phyloP scores from a whole-genome alignment of 2,329 filamentous ascomycete genomes.

The Fusarium siculi region DNA sequence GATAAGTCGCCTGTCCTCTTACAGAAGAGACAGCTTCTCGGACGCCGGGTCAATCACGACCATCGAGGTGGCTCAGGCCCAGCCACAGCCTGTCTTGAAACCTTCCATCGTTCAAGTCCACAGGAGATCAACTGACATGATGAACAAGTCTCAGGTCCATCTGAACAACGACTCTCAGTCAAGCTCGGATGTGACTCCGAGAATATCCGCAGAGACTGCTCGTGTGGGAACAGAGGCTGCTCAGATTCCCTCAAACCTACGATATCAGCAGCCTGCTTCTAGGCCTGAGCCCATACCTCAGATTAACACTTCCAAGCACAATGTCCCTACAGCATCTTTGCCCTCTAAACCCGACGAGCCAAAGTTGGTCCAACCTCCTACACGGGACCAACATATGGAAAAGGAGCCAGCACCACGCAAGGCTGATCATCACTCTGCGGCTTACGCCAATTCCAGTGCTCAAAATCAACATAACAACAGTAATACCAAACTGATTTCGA shows the following conservation, averaged over 20 bases:
- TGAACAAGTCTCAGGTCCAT: conserved; percentile 17
- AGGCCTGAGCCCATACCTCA: neutral
- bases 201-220: conserved; percentile 14
- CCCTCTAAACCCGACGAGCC: conserved; percentile 9
- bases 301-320: neutral
- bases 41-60: conserved; percentile 41
- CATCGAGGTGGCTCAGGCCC: conserved; percentile 41
- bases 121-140: conserved; percentile 37
- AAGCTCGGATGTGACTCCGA: conserved; percentile 16
- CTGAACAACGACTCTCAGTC: conserved; percentile 6
- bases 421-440: neutral
- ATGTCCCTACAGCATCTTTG: conserved; percentile 8
- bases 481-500: neutral
- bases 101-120: conserved; percentile 42
- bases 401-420: conserved; percentile 4
- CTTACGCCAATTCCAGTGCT: neutral
- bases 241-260: neutral
- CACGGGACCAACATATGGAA: neutral
- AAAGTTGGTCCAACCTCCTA: conserved; percentile 4
- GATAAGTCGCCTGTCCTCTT: conserved; percentile 26
- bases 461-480: conserved; percentile 7
- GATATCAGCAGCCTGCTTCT: conserved; percentile 5
- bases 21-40: conserved; percentile 36
- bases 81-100: conserved; percentile 39
- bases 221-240: neutral